A percentile compares a stretch with the other conserved stretches of the same genome.
Evolutionary conservation across 164 flowering plant genomes (phyloP).

Genomic region (Santalum album): DNA sequence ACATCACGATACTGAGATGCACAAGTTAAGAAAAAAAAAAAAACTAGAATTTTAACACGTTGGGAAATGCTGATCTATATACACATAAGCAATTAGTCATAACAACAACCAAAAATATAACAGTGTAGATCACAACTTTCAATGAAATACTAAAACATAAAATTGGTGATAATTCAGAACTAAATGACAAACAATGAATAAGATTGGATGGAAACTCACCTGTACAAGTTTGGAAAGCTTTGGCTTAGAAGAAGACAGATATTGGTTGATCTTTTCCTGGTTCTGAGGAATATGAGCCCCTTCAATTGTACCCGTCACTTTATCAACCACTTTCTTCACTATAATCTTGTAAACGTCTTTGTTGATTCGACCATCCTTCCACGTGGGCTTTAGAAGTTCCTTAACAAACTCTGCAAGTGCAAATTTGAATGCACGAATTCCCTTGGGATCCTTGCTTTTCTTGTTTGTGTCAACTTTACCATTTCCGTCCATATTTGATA

Average conservation of each 20-base stretch:
- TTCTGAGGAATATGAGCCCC: constrained; percentile 62
- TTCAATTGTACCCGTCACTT: constrained; percentile 57
- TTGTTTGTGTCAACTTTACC: constrained; percentile 21
- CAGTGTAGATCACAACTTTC: too few relatives aligned
- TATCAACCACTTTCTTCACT: constrained; percentile 87
- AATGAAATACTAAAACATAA: too few relatives aligned
- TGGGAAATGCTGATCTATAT: too few relatives aligned
- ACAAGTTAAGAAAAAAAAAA: too few relatives aligned
- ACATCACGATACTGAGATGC: too few relatives aligned
- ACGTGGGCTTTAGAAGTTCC: constrained; percentile 30
- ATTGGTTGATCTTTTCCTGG: constrained; percentile 70
- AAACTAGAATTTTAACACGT: too few relatives aligned
- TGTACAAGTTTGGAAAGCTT: constrained; percentile 81
- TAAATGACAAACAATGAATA: background rate
- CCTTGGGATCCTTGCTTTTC: constrained; percentile 5
- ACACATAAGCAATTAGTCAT: too few relatives aligned
- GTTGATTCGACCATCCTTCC: constrained; percentile 88
- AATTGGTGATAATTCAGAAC: too few relatives aligned
- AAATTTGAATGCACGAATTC: constrained; percentile 4
- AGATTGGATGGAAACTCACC: constrained; percentile 26
- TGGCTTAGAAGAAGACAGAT: constrained; percentile 54
- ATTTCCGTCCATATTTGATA: constrained; percentile 7
- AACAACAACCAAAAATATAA: too few relatives aligned
- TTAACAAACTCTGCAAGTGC: background rate
- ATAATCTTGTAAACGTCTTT: constrained; percentile 81